Conservation (phyloP, 495 filamentous ascomycete genomes). For the Aspergillus sparsus region DNA sequence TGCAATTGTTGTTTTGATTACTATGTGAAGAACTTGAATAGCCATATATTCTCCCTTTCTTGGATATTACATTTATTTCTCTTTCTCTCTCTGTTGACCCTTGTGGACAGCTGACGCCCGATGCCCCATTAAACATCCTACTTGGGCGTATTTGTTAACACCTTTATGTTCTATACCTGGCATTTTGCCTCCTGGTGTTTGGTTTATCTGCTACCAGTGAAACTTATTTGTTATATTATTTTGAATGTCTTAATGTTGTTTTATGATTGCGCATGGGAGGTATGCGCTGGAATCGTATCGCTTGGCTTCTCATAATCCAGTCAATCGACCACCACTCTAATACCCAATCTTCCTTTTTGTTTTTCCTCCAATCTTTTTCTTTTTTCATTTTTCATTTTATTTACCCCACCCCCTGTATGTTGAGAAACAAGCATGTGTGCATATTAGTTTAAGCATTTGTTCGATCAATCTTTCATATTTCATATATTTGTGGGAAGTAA, state of each 20-base stretch:
- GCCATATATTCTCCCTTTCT: conserved; percentile 22
- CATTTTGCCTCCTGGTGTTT: conserved; percentile 5
- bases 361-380: background rate
- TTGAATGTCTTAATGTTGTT: conserved; percentile 24
- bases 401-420: background rate
- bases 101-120: background rate
- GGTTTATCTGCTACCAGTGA: conserved; percentile 3
- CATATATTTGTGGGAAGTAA: too few species aligned
- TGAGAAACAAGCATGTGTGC: background rate
- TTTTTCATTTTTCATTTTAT: background rate
- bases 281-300: conserved; percentile 3
- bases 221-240: conserved; percentile 8
- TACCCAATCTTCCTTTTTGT: conserved; percentile 18
- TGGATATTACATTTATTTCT: conserved; percentile 27
- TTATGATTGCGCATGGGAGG: conserved; percentile 21
- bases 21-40: conserved; percentile 43
- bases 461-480: too few species aligned
- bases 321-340: conserved; percentile 1
- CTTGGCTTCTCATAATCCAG: background rate
- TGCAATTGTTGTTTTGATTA: conserved; percentile 55
- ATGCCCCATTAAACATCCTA: conserved; percentile 4
- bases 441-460: background rate
- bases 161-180: conserved; percentile 25
- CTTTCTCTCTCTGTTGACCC: conserved; percentile 7
- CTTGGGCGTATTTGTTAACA: conserved; percentile 12